Percentiles rank a stretch among this genome's conserved stretches.
These are phyloP conservation scores for Aplosporella prunicola DNA, from an alignment of 2,329 filamentous ascomycete species.

Conservation along the genomic window DNA sequence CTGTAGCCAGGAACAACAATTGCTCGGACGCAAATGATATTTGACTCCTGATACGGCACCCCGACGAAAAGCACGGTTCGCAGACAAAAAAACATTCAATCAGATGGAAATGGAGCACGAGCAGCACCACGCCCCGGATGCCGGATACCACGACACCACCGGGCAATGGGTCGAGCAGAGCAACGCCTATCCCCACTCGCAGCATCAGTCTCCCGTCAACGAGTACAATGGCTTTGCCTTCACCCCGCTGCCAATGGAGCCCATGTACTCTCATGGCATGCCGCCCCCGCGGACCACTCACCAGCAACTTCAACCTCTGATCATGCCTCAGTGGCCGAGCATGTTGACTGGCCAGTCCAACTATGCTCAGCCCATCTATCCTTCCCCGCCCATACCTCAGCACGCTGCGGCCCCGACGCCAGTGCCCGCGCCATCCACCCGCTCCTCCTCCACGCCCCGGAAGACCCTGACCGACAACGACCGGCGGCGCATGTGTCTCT, in stretches of 20 bases:
- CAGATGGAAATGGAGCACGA: conserved; percentile 35
- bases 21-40: conserved; percentile 7
- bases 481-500: conserved; percentile 85
- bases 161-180: conserved; percentile 23
- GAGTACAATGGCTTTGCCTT: conserved; percentile 32
- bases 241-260: conserved; percentile 31
- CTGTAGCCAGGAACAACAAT: conserved; percentile 16
- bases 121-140: conserved; percentile 17
- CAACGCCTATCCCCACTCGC: conserved; percentile 21
- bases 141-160: conserved; percentile 22
- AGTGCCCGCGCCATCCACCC: conserved; percentile 30
- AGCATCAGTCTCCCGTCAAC: conserved; percentile 31
- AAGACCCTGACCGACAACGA: conserved; percentile 89
- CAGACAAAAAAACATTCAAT: conserved; percentile 11
- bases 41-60: conserved; percentile 22
- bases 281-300: conserved; percentile 32
- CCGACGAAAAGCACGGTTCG: conserved; percentile 19
- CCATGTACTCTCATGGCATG: conserved; percentile 20
- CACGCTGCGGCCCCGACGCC: conserved; percentile 25
- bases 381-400: conserved; percentile 27
- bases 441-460: conserved; percentile 54
- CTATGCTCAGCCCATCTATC: conserved; percentile 25
- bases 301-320: conserved; percentile 32
- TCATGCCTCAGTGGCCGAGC: conserved; percentile 32
- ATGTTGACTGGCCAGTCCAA: conserved; percentile 34